Conservation (phyloP, 768 basidiomycete genomes). For the Russula vinacea region DNA sequence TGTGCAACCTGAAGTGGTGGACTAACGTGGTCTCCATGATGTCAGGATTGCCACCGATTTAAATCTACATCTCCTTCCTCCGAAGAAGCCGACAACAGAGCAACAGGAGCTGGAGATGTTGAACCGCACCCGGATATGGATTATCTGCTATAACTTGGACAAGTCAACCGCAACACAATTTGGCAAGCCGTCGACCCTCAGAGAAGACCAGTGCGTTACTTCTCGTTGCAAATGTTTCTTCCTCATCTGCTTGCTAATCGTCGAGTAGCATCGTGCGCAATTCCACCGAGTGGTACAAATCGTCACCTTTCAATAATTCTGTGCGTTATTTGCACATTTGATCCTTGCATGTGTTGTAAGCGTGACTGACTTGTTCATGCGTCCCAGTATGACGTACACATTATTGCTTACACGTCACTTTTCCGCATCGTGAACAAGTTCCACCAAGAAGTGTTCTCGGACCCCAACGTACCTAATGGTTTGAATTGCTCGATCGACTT, state of each 20-base stretch:
- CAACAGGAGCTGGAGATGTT: constrained; percentile 80
- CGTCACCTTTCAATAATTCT: constrained; percentile 21
- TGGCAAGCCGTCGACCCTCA: constrained; percentile 81
- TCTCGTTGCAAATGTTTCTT: constrained; percentile 36
- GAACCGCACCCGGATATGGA: constrained; percentile 86
- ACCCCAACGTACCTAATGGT: constrained; percentile 22
- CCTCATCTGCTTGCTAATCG: not conserved
- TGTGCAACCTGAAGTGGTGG: not conserved
- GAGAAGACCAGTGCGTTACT: constrained; percentile 64
- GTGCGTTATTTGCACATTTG: constrained; percentile 7
- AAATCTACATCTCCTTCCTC: constrained; percentile 76
- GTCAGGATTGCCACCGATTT: constrained; percentile 82
- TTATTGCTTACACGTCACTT: constrained; percentile 26
- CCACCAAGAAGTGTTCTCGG: constrained; percentile 28
- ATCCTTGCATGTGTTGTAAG: not conserved
- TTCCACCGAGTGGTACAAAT: constrained; percentile 27
- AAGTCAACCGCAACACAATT: constrained; percentile 85
- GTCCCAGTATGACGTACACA: constrained; percentile 27
- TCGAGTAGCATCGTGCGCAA: constrained; percentile 24
- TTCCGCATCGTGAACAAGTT: constrained; percentile 29
- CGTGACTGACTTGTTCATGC: not conserved
- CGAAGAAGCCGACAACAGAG: constrained; percentile 73
- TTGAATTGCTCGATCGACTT: constrained; percentile 29
- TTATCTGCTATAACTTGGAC: constrained; percentile 89
- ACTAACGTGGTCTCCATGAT: not conserved